Percentiles rank a stretch among this genome's conserved stretches.
phyloP scores from a whole-genome alignment of 192 early-diverging fungal species.

The Backusella tarrabulga region DNA sequence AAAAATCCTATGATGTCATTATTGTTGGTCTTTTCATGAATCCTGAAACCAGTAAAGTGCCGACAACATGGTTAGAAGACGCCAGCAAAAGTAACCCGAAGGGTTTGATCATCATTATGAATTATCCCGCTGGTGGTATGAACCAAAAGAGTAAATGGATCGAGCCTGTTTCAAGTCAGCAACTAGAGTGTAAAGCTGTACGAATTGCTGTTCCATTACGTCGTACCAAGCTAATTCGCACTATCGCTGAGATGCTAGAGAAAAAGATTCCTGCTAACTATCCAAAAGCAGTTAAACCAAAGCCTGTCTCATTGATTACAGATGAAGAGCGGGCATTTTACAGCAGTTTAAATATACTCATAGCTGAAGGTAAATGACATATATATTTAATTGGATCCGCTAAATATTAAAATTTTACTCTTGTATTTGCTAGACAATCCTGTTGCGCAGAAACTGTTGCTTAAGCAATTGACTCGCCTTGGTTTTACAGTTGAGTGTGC shows the following conservation, averaged over 20 bases:
- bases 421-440: slow-evolving; percentile 33
- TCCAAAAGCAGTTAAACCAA: slow-evolving; percentile 30
- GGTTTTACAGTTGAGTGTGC: slow-evolving; percentile 47
- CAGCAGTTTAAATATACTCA: slow-evolving; percentile 40
- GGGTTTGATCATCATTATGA: slow-evolving; percentile 23
- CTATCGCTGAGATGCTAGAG: slow-evolving; percentile 40
- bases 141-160: background rate
- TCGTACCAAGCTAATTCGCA: slow-evolving; percentile 38
- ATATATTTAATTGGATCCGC: background rate
- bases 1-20: slow-evolving; percentile 16
- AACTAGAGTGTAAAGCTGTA: slow-evolving; percentile 20
- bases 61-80: slow-evolving; percentile 8
- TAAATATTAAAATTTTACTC: background rate
- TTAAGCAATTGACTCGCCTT: slow-evolving; percentile 44
- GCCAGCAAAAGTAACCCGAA: background rate
- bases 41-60: background rate
- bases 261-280: slow-evolving; percentile 27
- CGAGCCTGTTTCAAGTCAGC: background rate
- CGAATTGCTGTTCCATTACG: slow-evolving; percentile 43
- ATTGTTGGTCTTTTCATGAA: slow-evolving; percentile 29
- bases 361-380: slow-evolving; percentile 41
- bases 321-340: slow-evolving; percentile 38
- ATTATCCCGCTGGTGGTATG: slow-evolving; percentile 21
- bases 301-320: slow-evolving; percentile 31
- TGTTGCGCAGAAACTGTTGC: slow-evolving; percentile 44